These are phyloP conservation scores for Phytophthora ramorum DNA, from an alignment of 352 stramenopile species.

Conservation along the genomic window DNA sequence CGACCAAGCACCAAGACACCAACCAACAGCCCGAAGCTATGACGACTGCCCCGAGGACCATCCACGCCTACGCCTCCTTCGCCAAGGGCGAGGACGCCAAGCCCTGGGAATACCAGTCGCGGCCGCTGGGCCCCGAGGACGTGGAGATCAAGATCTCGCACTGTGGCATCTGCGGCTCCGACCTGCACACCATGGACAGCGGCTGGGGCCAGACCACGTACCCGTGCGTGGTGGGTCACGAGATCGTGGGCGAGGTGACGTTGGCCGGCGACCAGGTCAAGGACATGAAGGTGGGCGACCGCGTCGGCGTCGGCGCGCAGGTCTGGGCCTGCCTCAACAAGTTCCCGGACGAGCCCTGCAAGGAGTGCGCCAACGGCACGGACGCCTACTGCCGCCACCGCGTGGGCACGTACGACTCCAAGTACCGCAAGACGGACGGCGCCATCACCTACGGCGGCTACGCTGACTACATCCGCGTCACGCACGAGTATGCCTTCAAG, in stretches of 20 bases:
- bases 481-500: slow-evolving; percentile 68
- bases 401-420: slow-evolving; percentile 61
- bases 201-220: slow-evolving; percentile 54
- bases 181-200: slow-evolving; percentile 61
- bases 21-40: slow-evolving; percentile 15
- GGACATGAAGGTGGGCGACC: slow-evolving; percentile 74
- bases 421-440: slow-evolving; percentile 49
- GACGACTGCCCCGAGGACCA: slow-evolving; percentile 37
- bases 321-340: slow-evolving; percentile 73
- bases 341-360: slow-evolving; percentile 57
- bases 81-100: slow-evolving; percentile 37
- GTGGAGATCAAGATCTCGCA: slow-evolving; percentile 70
- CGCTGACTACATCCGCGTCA: slow-evolving; percentile 66
- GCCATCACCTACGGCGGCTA: slow-evolving; percentile 67
- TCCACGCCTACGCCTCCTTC: slow-evolving; percentile 57
- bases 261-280: slow-evolving; percentile 50
- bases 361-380: slow-evolving; percentile 57
- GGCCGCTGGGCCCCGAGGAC: slow-evolving; percentile 48
- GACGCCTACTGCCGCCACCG: slow-evolving; percentile 71
- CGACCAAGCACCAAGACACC: slow-evolving; percentile 3
- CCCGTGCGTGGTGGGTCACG: slow-evolving; percentile 58
- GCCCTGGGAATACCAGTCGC: slow-evolving; percentile 53
- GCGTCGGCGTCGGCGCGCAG: slow-evolving; percentile 82
- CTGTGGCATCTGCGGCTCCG: slow-evolving; percentile 65
- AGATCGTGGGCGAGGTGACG: slow-evolving; percentile 63